Percentiles rank a stretch among this genome's conserved stretches.
phyloP scores from a whole-genome alignment of 768 basidiomycete species.

The Russula foetens region DNA sequence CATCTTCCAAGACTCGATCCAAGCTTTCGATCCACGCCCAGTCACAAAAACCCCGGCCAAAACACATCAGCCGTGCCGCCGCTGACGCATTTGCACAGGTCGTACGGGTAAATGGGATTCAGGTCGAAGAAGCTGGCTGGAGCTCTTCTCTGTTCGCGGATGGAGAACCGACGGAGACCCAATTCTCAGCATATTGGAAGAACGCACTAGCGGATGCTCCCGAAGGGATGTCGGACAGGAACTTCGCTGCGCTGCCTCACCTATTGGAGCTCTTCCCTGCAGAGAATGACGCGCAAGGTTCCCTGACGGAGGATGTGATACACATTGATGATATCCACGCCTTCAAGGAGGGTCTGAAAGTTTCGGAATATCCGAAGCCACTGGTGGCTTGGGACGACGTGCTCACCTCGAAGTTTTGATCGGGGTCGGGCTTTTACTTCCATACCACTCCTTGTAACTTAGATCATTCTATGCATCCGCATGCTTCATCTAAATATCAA shows the following conservation, averaged over 20 bases:
- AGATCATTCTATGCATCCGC: neutral
- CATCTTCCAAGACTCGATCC: conserved; percentile 55
- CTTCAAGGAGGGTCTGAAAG: conserved; percentile 54
- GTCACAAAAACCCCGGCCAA: conserved; percentile 55
- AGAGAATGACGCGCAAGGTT: conserved; percentile 42
- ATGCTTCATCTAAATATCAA: neutral
- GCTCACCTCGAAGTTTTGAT: conserved; percentile 48
- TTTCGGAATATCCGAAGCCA: conserved; percentile 53
- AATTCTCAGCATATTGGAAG: conserved; percentile 61
- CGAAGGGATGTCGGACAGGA: conserved; percentile 33
- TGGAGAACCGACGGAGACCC: conserved; percentile 45
- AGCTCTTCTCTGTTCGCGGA: conserved; percentile 42
- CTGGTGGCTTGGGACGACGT: conserved; percentile 71
- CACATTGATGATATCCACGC: conserved; percentile 55
- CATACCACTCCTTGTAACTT: neutral
- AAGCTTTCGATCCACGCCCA: conserved; percentile 81
- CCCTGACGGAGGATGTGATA: conserved; percentile 39
- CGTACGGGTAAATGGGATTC: conserved; percentile 41
- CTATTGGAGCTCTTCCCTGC: conserved; percentile 52
- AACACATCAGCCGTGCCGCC: conserved; percentile 57
- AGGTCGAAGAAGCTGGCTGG: conserved; percentile 44
- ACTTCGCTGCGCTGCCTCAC: conserved; percentile 49
- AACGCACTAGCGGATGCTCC: conserved; percentile 29
- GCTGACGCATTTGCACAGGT: conserved; percentile 51
- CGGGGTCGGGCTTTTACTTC: neutral